Percentiles rank a stretch among this genome's conserved stretches.
Conservation (phyloP, 2,329 filamentous ascomycete species). For the Exophiala mesophila region DNA sequence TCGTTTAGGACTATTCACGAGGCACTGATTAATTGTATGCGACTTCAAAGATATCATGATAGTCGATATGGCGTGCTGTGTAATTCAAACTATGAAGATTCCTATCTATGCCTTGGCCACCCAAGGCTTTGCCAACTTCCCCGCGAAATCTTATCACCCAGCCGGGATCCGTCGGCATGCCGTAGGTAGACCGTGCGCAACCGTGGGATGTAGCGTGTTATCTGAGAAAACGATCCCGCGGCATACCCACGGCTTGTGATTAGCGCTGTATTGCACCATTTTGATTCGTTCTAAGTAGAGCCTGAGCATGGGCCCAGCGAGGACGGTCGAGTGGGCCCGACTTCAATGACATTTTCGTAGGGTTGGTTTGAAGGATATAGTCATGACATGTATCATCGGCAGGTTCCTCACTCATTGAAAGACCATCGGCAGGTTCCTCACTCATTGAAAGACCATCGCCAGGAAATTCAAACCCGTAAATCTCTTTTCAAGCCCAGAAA, state of each 20-base stretch:
- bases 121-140: not conserved
- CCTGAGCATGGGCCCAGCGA: too few relatives aligned
- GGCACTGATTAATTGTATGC: not conserved
- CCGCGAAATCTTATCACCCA: not conserved
- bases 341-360: too few relatives aligned
- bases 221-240: not conserved
- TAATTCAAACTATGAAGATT: constrained; percentile 3
- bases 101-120: constrained; percentile 1
- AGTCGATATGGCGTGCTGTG: constrained; percentile 13
- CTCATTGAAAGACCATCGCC: too few relatives aligned
- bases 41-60: constrained; percentile 17
- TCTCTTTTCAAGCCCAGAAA: too few relatives aligned
- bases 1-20: too few relatives aligned
- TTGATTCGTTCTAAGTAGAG: too few relatives aligned
- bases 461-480: too few relatives aligned
- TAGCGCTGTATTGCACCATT: not conserved
- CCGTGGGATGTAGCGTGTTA: not conserved
- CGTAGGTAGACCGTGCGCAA: not conserved
- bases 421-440: too few relatives aligned
- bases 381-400: too few relatives aligned
- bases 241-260: not conserved
- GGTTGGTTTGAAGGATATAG: too few relatives aligned
- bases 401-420: too few relatives aligned
- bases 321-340: too few relatives aligned
- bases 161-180: not conserved